Base-by-base conservation (phyloP, 2,329 filamentous ascomycete genomes). In the Dryadomyces quercivorus region DNA sequence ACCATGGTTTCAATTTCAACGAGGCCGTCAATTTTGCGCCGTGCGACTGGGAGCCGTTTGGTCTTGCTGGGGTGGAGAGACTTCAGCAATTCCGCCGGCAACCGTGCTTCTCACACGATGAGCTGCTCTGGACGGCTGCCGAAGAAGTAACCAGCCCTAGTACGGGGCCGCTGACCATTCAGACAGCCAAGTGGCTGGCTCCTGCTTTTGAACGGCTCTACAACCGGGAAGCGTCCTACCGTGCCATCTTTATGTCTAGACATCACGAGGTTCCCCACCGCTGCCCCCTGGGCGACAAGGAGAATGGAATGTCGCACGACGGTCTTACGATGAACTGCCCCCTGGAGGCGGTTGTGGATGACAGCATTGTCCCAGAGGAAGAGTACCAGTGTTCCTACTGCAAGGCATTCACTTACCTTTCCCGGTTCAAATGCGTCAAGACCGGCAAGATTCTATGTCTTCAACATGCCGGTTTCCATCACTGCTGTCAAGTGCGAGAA, bases 1-100 rank as follows among this genome's bases (percentile, higher is more conserved):
- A 98, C 63, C 93, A 98, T 63, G 93, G 87, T 0, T 98, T 98
- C 74, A 98, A 98, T 66, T 95, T 96, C 69, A 98, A 98, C 62
- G 93, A 98, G 67, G 93, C 93, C 5, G 93, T 98, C 61, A 98
- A 98, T 66, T 98, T 98, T 70, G 93, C 93, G 0, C 93, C 93
- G 0, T 77, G 75, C 31, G 93, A 98, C 63, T 98, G 93, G 93
- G 93, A 98, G 64, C 89, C 90, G 0, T 94, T 84, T 65, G 93
- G 93, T 2, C 83, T 92, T 54, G 78, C 84, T 31, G 91, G 93
- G 1, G 91, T 97, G 1, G 84, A 92, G 62, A 80, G 92, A 60
- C 74, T 97, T 34, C 88, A 93, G 62, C 79, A 85, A 51, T 98
- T 96, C 67, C 80, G 92, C 55, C 82, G 91, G 55, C 91, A 96